Evolutionary conservation across 2,329 filamentous ascomycete species (phyloP).

Genomic region (Leptographium procerum): DNA sequence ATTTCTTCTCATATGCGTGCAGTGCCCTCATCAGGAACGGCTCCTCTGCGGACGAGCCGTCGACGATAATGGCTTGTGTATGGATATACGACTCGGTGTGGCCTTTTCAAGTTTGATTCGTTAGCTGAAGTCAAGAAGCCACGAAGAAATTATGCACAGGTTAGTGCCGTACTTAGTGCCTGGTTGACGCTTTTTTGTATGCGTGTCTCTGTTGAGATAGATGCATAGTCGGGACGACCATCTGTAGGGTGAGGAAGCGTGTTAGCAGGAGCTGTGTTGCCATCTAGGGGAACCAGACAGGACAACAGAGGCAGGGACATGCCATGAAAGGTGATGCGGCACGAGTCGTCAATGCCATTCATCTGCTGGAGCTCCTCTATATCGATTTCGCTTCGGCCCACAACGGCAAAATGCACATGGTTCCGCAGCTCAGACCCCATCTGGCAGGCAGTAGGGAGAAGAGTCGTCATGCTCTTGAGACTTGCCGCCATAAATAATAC

Average conservation of each 20-base stretch:
- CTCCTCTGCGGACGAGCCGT: conserved; percentile 57
- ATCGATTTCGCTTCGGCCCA: conserved; percentile 60
- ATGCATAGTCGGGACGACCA: conserved; percentile 63
- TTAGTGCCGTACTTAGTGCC: conserved; percentile 44
- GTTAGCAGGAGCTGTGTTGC: neutral
- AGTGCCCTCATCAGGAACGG: conserved; percentile 52
- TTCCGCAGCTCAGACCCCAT: conserved; percentile 63
- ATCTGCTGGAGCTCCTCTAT: conserved; percentile 59
- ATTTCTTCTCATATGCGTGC: conserved; percentile 37
- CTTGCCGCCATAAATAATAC: conserved; percentile 71
- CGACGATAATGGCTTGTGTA: conserved; percentile 65
- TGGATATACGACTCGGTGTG: conserved; percentile 65
- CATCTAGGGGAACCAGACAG: neutral
- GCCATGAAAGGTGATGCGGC: conserved; percentile 53
- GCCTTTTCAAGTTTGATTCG: conserved; percentile 22
- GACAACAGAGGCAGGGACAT: conserved; percentile 16
- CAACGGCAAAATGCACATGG: conserved; percentile 69
- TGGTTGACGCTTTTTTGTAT: conserved; percentile 53
- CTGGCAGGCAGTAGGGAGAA: conserved; percentile 76
- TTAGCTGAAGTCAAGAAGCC: neutral
- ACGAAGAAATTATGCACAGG: neutral
- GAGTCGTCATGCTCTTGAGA: conserved; percentile 56
- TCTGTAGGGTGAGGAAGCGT: conserved; percentile 33
- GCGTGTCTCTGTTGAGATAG: conserved; percentile 57
- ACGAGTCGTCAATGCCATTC: conserved; percentile 66